Evolutionary conservation across 192 early-diverging fungal species (phyloP), one percentile per base, ranked within the genome.

Genomic region (Geranomyces michiganensis): DNA sequence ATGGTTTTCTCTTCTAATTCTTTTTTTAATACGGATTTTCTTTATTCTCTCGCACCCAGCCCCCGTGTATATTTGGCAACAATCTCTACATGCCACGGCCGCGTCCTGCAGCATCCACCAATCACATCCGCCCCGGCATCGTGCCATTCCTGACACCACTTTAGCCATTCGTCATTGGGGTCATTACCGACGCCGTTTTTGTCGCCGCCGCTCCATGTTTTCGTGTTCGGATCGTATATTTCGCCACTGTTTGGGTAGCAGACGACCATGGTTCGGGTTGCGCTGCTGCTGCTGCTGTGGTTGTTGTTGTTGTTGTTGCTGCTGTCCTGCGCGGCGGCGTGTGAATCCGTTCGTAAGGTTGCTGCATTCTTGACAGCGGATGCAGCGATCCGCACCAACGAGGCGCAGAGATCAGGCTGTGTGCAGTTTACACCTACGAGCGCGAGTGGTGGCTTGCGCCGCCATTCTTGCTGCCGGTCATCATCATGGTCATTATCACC

Each of bases 81-180:
- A 5, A 7, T 29, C 58, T 29, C 27, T 1, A 60, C 26, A 60
- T 60, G 58, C 27, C 17, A 6, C 30, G 58, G 58, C 1, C 58
- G 22, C 22, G 58, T 60, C 58, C 58, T 1, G 27, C 58, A 60
- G 27, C 58, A 60, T 7, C 58, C 58, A 17, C 58, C 58, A 32
- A 60, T 29, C 27, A 32, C 58, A 60, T 60, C 58, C 30, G 58
- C 58, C 4, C 58, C 58, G 31, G 58, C 58, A 1, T 60, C 27
- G 31, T 27, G 22, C 58, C 58, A 60, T 27, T 17, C 31, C 30
- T 32, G 7, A 17, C 51, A 17, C 27, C 58, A 60, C 26, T 4
- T 17, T 14, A 6, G 6, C 27, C 58, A 60, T 26, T 4, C 58
- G 4, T 31, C 58, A 17, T 5, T 3, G 2, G 9, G 12, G 24